Evolutionary conservation across 1,139 yeast species (phyloP).

Genomic region (Taphrina confusa): DNA sequence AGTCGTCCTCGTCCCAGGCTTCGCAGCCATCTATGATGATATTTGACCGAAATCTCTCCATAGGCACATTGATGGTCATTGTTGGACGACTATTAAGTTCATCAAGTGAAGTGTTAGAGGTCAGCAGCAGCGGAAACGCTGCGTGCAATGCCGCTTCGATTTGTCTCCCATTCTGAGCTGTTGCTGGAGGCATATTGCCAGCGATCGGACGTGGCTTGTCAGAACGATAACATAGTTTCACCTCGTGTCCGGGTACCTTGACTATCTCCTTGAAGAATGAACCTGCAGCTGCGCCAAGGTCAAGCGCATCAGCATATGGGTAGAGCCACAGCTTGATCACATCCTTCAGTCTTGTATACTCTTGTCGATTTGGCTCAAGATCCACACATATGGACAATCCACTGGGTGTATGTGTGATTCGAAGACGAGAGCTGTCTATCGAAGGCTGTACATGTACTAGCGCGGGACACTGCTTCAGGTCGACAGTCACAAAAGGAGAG

Average conservation of each 20-base stretch:
- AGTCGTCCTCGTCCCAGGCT: conserved; percentile 21
- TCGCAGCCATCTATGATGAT: not conserved
- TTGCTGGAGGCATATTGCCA: conserved; percentile 15
- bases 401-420: conserved; percentile 1
- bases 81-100: conserved; percentile 2
- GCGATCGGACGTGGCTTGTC: not conserved
- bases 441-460: conserved; percentile 18
- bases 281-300: conserved; percentile 9
- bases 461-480: conserved; percentile 10
- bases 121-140: conserved; percentile 13
- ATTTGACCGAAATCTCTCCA: conserved; percentile 4
- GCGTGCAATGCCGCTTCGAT: conserved; percentile 15
- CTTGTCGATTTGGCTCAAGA: conserved; percentile 3
- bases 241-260: conserved; percentile 2
- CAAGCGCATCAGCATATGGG: conserved; percentile 5
- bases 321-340: not conserved
- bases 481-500: conserved; percentile 6
- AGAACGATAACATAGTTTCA: conserved; percentile 12
- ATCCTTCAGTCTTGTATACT: not conserved
- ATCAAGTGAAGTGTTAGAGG: conserved; percentile 1
- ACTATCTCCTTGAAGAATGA: conserved; percentile 5
- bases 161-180: not conserved
- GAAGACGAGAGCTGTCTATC: not conserved
- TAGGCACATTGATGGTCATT: not conserved
- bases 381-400: not conserved